A percentile compares a stretch with the other conserved stretches of the same genome.
phyloP scores from a whole-genome alignment of 257 asterid species.

The Solanum bukasovii region DNA sequence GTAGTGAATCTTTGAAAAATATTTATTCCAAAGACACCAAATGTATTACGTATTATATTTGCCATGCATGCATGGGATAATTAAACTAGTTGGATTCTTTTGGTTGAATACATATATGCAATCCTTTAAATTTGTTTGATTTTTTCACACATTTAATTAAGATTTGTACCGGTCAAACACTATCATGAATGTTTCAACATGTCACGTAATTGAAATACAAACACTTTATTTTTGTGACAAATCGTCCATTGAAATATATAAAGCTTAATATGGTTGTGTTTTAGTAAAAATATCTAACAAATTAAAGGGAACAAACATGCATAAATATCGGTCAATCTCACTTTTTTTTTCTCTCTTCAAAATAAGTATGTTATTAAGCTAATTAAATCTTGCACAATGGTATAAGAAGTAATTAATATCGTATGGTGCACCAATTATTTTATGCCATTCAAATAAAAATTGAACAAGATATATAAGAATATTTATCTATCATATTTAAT shows the following conservation, averaged over 20 bases:
- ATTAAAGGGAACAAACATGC: background rate
- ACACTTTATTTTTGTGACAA: background rate
- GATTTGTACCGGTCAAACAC: background rate
- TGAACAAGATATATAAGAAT: background rate
- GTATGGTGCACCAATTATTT: background rate
- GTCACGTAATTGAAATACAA: background rate
- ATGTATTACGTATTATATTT: background rate
- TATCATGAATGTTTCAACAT: background rate
- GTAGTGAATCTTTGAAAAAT: background rate
- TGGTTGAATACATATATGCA: background rate
- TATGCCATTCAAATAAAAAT: background rate
- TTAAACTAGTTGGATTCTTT: background rate
- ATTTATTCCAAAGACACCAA: background rate
- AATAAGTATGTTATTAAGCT: background rate
- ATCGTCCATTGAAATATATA: background rate
- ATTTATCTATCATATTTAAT: background rate
- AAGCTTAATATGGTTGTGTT: background rate
- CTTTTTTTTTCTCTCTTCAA: background rate
- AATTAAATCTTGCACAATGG: background rate
- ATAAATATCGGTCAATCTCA: background rate
- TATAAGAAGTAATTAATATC: background rate
- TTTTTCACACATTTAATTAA: background rate
- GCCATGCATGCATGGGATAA: background rate
- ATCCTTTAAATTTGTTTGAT: background rate
- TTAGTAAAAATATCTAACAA: background rate